phyloP scores from a whole-genome alignment of 2,329 filamentous ascomycete genomes.

The Xylariaceae sp. region DNA sequence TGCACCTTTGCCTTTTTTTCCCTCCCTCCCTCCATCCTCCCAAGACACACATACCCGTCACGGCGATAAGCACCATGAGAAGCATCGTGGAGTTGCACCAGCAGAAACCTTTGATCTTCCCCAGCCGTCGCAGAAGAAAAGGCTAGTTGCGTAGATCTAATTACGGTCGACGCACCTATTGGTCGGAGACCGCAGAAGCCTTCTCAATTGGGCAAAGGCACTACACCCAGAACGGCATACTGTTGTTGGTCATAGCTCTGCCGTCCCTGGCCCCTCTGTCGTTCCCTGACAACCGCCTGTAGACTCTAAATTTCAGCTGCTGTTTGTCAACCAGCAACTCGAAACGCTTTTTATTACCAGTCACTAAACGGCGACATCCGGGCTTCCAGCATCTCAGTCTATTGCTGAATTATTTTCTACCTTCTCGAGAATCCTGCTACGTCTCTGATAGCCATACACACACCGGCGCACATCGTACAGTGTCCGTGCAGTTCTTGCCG shows the following conservation, averaged over 20 bases:
- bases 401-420: not conserved
- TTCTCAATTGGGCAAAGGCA: conserved; percentile 21
- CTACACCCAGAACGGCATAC: conserved; percentile 37
- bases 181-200: not conserved
- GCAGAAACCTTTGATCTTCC: conserved; percentile 19
- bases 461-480: conserved; percentile 20
- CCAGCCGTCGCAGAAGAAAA: conserved; percentile 33
- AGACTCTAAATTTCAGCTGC: too few relatives aligned
- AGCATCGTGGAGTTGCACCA: conserved; percentile 27
- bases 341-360: not conserved
- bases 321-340: too few relatives aligned
- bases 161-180: conserved; percentile 11
- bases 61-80: conserved; percentile 30
- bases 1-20: conserved; percentile 20
- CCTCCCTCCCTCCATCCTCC: not conserved
- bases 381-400: not conserved
- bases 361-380: not conserved
- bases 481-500: conserved; percentile 21
- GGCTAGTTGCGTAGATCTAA: conserved; percentile 9
- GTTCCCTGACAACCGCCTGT: conserved; percentile 33
- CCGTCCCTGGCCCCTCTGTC: conserved; percentile 18
- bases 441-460: not conserved
- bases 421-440: not conserved
- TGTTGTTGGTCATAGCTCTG: conserved; percentile 42
- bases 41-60: not conserved